These are phyloP conservation scores for Grosmannia clavigera DNA, from an alignment of 2,329 filamentous ascomycete species.

Conservation along the genomic window DNA sequence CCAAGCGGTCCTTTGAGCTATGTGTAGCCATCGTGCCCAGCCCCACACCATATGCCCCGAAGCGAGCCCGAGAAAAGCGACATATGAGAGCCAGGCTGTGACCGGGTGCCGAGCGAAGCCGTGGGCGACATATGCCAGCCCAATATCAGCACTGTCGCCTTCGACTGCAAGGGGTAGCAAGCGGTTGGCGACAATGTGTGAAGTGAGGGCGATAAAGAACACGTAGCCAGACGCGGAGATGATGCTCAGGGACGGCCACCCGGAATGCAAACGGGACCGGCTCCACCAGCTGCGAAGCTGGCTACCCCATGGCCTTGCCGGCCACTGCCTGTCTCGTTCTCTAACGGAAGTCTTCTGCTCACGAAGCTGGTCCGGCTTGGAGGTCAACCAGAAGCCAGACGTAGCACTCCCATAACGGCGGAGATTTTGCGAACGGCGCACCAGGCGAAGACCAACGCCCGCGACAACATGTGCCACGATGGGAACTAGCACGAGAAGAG, in stretches of 20 bases:
- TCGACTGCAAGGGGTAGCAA: conserved; percentile 62
- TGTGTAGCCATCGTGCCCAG: conserved; percentile 66
- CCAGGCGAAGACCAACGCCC: conserved; percentile 63
- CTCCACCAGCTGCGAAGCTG: conserved; percentile 5
- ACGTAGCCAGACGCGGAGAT: conserved; percentile 63
- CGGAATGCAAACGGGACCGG: conserved; percentile 10
- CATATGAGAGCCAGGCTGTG: conserved; percentile 57
- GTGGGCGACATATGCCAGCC: conserved; percentile 72
- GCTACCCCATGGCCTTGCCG: conserved; percentile 15
- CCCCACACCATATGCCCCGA: conserved; percentile 77
- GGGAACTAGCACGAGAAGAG: conserved; percentile 64
- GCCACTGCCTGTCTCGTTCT: conserved; percentile 14
- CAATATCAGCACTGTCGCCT: conserved; percentile 77
- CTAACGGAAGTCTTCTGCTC: not conserved
- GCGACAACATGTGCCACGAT: conserved; percentile 64
- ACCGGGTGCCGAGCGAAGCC: conserved; percentile 63
- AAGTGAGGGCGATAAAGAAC: conserved; percentile 50
- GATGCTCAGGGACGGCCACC: conserved; percentile 61
- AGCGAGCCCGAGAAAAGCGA: conserved; percentile 51
- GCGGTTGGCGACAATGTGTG: conserved; percentile 67
- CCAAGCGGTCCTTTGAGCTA: conserved; percentile 44
- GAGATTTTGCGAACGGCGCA: conserved; percentile 60
- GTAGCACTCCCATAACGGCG: conserved; percentile 63
- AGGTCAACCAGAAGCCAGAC: conserved; percentile 29
- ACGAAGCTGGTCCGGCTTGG: not conserved